Base-by-base conservation (phyloP, 306 rosid genomes). In the Lathyrus aphaca region DNA sequence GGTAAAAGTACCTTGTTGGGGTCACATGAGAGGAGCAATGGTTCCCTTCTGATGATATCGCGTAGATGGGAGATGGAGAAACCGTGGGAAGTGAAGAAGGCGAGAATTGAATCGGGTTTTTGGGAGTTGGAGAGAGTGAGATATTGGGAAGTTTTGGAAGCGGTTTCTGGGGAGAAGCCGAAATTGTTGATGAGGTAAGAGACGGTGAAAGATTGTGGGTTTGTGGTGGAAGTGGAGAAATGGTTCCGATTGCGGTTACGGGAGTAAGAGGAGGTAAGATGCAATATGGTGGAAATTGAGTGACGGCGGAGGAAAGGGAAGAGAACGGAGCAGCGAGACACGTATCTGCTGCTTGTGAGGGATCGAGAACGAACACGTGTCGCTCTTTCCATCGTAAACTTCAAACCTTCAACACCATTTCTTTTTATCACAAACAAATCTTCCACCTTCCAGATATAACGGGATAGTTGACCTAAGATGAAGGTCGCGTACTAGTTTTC, bases 321-420 rank as follows among this genome's bases (percentile, higher is more conserved):
- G 18, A 56, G 18, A 27, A 56, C 39, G 39, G 59, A 53, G 29
- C 15, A 27, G 27, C 65, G 92, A 76, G 78, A 82, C 57, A 81
- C 75, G 74, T 84, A 49, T 56, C 88, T 72, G 35, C 64, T 80
- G 51, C 72, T 80, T 79, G 80, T 72, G 17, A 35, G 10, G 8
- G 89, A 57, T 16, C 85, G 74, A 69, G 88, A 86, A 43, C 98
- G 96, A 29, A 91, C 85, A 23, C 90, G 82, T 54, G 88, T 80
- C 7, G 97, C 85, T 38, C 91, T 77, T 83, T 88, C 97, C 98
- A 89, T 89, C n/a, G n/a, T n/a, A n/a, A n/a, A n/a, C n/a, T n/a
- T n/a, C n/a, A n/a, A n/a, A n/a, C n/a, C n/a, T n/a, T n/a, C n/a
- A n/a, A n/a, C n/a, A n/a, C n/a, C n/a, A n/a, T n/a, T n/a, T n/a